Base-by-base conservation (phyloP, 257 asterid species). In the Penstemon davidsonii region DNA sequence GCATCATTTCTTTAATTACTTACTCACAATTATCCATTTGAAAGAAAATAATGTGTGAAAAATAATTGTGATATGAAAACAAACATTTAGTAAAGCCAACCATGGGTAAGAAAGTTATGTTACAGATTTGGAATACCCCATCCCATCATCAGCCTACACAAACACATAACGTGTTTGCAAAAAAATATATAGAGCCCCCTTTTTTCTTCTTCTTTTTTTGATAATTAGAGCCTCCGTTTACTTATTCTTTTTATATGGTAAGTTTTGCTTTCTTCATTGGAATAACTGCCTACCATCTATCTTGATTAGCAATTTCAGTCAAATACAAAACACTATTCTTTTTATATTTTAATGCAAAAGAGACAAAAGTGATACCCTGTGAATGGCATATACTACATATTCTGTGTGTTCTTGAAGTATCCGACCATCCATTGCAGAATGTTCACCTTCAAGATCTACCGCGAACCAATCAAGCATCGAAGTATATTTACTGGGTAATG, bases 401-500 rank as follows among this genome's bases (percentile, higher is more conserved):
- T 85, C 93, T 59, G 97, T 73, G 81, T 93, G 96, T 77, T 88
- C 99, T 84, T 93, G 92, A 78, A 93, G 97, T 81, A 93, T 93
- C 81, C 74, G 91, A 64, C 95, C 97, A 85, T 93, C 99, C 99
- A 93, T 90, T 75, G 99, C 99, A 79, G 99, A 93, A 83, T 90
- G 97, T 93, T 93, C 99, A 83, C 99, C 99, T 79, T 93, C 96
- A 78, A 93, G 99, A 86, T 93, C 96, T 74, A 93, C 97, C 4
- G 96, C 88, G 55, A 88, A 93, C 99, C 99, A 93, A 80, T 93
- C 96, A 13, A 93, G 97, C 96, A 81, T 84, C 79, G 89, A 78
- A 61, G 80, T 49, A 77, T 90, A 93, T 60, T 77, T 81, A 82
- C 67, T 75, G 54, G 96, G 99, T 65, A 90, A 76, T 72, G 80